Base-by-base conservation (phyloP, 192 early-diverging fungal species). In the Backusella morwellensis region DNA sequence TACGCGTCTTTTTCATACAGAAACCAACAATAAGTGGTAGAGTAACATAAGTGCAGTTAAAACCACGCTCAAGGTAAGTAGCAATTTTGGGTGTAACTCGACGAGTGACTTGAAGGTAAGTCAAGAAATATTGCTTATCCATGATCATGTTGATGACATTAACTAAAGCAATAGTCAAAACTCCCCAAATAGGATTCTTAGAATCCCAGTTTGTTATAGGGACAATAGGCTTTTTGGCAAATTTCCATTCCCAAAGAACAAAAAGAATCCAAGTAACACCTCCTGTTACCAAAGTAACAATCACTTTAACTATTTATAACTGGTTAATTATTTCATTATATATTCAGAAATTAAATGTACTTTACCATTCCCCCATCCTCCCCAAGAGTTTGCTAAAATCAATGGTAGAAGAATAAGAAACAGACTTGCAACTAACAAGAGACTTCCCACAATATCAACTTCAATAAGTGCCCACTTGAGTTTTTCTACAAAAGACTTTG, bases 21-120 rank as follows among this genome's bases (percentile, higher is more conserved):
- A 68, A 68, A 15, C 78, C 78, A 41, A 72, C 70, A n/a, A 75
- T 14, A 0, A 79, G 19, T 23, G 68, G 44, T 15, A 75, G 42
- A 32, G 70, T 29, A 9, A 44, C 44, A 41, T 59, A 75, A 15
- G 73, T 68, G 14, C 75, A 52, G 52, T 50, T 72, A 35, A 75
- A 75, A 12, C 76, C 70, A 71, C 76, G 42, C 32, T 77, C 76
- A 29, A 72, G 70, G 17, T 47, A 72, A 35, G 66, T 76, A 19
- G 75, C 44, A 26, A 47, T 76, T 14, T 70, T 54, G 42, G 68
- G 50, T 12, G 41, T 68, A 23, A 76, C 67, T 26, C 66, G 35
- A 4, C 78, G 73, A 4, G 76, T 44, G n/a, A 75, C 66, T 21
- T 74, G 47, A 17, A 79, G 44, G 67, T 79, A 79, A n/a, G 54